Base-by-base conservation (phyloP, 179 eudicot genomes). In the Pouteria campechiana region DNA sequence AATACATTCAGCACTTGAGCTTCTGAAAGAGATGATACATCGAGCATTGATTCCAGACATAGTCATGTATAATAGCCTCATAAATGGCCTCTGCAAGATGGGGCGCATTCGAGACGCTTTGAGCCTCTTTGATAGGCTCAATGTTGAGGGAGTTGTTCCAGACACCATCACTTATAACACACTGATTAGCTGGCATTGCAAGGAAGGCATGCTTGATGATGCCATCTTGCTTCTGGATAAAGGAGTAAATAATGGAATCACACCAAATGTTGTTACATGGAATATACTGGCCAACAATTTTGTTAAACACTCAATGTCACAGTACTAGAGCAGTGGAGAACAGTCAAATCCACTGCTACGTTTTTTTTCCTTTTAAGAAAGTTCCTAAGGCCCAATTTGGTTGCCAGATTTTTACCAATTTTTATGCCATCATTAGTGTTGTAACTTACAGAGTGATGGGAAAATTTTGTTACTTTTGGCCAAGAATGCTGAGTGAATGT, bases 261-360 rank as follows among this genome's bases (percentile, higher is more conserved):
- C 65, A n/a, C 98, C 96, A 17, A 75, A 68, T 57, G 57, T 52
- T 24, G 80, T 71, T 30, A 90, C 94, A 13, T 92, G 99, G 99
- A 44, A 70, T 62, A 18, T 92, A 25, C 24, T 92, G 54, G 73
- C 79, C 30, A 54, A 54, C 7, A 55, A 68, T 56, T 69, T 51
- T 52, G 63, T 69, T 17, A 55, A 37, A 38, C n/a, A n/a, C n/a
- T n/a, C n/a, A n/a, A n/a, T n/a, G n/a, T n/a, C n/a, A n/a, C n/a
- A n/a, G n/a, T n/a, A n/a, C n/a, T n/a, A n/a, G n/a, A n/a, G n/a
- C n/a, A n/a, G n/a, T n/a, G n/a, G n/a, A n/a, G n/a, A n/a, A n/a
- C n/a, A n/a, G n/a, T n/a, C n/a, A n/a, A n/a, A n/a, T n/a, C n/a
- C n/a, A n/a, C n/a, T n/a, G n/a, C n/a, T n/a, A n/a, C n/a, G n/a